Percentiles rank a stretch among this genome's conserved stretches.
Evolutionary conservation across 257 asterid genomes (phyloP).

Genomic region (Solanum neorickii): DNA sequence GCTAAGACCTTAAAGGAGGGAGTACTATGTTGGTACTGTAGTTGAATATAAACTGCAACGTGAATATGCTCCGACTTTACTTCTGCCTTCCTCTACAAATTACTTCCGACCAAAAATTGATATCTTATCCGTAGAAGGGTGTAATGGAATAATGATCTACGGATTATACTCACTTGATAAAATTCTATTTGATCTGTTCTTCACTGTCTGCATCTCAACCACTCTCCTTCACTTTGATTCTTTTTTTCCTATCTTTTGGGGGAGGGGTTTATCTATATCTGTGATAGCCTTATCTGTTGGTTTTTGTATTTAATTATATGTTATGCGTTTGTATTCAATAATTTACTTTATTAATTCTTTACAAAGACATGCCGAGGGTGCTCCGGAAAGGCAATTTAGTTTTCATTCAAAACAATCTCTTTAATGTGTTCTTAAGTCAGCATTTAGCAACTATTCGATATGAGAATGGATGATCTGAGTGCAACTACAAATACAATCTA

Average conservation of each 20-base stretch:
- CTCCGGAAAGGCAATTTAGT: background rate
- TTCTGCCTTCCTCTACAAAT: background rate
- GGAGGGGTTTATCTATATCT: background rate
- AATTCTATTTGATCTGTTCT: background rate
- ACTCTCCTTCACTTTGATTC: background rate
- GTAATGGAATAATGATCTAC: background rate
- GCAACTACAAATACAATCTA: background rate
- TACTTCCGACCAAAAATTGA: background rate
- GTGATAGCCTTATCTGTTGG: background rate
- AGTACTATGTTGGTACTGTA: background rate
- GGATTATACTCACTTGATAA: background rate
- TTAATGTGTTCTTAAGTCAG: background rate
- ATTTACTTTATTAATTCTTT: background rate
- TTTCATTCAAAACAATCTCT: background rate
- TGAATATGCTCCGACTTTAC: background rate
- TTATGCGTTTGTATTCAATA: background rate
- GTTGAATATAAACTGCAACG: background rate
- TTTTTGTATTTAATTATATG: background rate
- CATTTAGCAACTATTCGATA: background rate
- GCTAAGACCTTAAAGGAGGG: background rate
- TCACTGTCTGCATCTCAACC: background rate
- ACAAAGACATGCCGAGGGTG: background rate
- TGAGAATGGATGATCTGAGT: background rate
- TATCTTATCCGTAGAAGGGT: background rate
- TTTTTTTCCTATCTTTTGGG: background rate